Percentiles rank a stretch among this genome's conserved stretches.
Conservation (phyloP, 2,329 filamentous ascomycete species). For the Fusarium nygamai region DNA sequence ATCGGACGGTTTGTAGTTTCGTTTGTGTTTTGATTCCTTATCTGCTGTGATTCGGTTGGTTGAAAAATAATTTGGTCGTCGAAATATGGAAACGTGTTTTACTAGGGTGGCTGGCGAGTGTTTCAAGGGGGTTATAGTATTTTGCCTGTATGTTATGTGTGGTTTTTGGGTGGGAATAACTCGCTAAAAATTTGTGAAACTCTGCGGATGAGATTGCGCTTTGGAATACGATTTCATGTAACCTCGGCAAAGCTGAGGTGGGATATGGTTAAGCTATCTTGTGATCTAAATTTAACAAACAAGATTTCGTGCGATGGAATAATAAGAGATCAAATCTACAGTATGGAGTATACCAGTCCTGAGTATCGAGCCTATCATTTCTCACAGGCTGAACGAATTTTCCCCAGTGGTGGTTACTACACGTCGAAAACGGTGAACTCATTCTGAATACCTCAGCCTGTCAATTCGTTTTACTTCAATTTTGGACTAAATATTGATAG, state of each 20-base stretch:
- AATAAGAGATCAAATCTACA: rapidly evolving
- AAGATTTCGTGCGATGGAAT: neutral
- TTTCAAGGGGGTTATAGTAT: conserved; percentile 7
- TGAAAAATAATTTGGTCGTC: neutral
- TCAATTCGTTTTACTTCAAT: too few relatives aligned
- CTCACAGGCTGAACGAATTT: too few relatives aligned
- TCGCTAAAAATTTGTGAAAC: neutral
- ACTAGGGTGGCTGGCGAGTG: neutral
- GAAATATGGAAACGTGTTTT: conserved; percentile 1
- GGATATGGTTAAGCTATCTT: neutral
- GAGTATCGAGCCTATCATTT: neutral
- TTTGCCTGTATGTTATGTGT: neutral
- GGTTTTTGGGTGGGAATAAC: neutral
- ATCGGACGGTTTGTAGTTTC: neutral
- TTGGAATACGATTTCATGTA: neutral
- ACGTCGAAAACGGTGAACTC: too few relatives aligned
- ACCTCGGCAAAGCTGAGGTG: neutral
- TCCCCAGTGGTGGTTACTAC: too few relatives aligned
- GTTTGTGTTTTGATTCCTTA: neutral
- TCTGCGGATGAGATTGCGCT: neutral
- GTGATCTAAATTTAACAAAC: neutral
- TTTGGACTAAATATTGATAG: too few relatives aligned
- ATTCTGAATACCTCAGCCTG: too few relatives aligned
- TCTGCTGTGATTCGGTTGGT: neutral
- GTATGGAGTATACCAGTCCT: rapidly evolving